Evolutionary conservation across 495 filamentous ascomycete species (phyloP).

Genomic region (Penicillium ochrochloron): DNA sequence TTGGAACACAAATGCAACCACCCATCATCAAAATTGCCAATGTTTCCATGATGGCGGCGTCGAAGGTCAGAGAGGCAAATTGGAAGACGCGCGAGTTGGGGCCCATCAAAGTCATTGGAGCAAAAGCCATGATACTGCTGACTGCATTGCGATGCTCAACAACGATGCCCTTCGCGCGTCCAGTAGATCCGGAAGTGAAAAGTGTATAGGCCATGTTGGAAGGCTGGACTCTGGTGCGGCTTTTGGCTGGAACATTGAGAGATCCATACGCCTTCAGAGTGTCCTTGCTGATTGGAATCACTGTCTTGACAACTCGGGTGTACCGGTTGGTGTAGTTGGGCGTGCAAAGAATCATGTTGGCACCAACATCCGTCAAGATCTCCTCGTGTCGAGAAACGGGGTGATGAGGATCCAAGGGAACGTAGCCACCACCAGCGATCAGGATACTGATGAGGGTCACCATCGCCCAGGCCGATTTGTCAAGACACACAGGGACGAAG

Average conservation of each 20-base stretch:
- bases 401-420: slow-evolving; percentile 62
- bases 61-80: slow-evolving; percentile 60
- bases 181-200: slow-evolving; percentile 62
- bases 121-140: slow-evolving; percentile 52
- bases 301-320: slow-evolving; percentile 35
- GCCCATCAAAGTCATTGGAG: slow-evolving; percentile 40
- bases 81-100: slow-evolving; percentile 52
- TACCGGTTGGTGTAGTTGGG: slow-evolving; percentile 38
- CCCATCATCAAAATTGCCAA: slow-evolving; percentile 58
- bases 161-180: slow-evolving; percentile 59
- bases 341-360: slow-evolving; percentile 46
- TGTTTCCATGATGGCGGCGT: slow-evolving; percentile 57
- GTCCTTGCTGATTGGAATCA: slow-evolving; percentile 44
- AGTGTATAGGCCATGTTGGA: slow-evolving; percentile 47
- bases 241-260: slow-evolving; percentile 16
- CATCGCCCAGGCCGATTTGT: slow-evolving; percentile 60
- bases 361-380: slow-evolving; percentile 45
- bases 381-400: slow-evolving; percentile 53
- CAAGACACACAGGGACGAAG: slow-evolving; percentile 60
- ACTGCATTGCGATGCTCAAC: slow-evolving; percentile 53
- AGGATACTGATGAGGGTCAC: slow-evolving; percentile 57
- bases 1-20: slow-evolving; percentile 65
- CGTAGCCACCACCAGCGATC: slow-evolving; percentile 62
- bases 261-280: slow-evolving; percentile 41
- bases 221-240: slow-evolving; percentile 17